Evolutionary conservation across 2,329 filamentous ascomycete species (phyloP), one percentile per base, ranked within the genome.

Genomic region (Stagonosporopsis vannaccii): DNA sequence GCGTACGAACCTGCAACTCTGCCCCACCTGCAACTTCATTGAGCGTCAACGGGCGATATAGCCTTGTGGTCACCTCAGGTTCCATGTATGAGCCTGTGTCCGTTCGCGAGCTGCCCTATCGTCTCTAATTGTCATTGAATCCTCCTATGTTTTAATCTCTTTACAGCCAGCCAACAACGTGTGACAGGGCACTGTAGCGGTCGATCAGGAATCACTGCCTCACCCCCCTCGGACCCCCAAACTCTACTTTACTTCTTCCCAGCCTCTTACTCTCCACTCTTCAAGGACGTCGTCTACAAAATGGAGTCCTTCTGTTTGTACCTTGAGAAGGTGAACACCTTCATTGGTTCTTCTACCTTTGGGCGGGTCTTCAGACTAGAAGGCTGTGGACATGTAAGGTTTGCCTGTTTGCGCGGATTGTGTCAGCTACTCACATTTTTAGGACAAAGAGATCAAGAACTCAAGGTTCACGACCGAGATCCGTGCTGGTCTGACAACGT

Each of bases 381-480:
- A 63, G 90, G 90, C 61, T 92, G 85, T 35, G 91, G 91, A 67
- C 90, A 94, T 85, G 89, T 91, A 83, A 81, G 87, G 82, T 40
- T 62, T 50, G 7, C 22, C 13, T 23, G 19, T 25, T 32, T 19
- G 22, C 32, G 25, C 23, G 23, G 33, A 12, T 30, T 5, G 40
- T 17, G 33, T 51, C 48, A 47, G 28, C 26, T 30, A 22, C 58
- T 53, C n/a, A 72, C 65, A 22, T 36, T 48, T 33, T 37, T 51
- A 91, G 88, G 84, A 84, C 58, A 84, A 81, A 63, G 88, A 91
- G 74, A 87, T 91, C 51, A 88, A 89, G 71, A 87, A 88, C 22
- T 88, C 90, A n/a, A 83, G 83, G 63, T 95, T 96, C 79, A 85
- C 91, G 63, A 94, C 91, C 26, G 92, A 96, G 78, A 80, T 96